Percentiles rank a stretch among this genome's conserved stretches.
These are phyloP conservation scores for Rhodotorula sp. DNA, from an alignment of 1,284 basidiomycete species.

Conservation along the genomic window DNA sequence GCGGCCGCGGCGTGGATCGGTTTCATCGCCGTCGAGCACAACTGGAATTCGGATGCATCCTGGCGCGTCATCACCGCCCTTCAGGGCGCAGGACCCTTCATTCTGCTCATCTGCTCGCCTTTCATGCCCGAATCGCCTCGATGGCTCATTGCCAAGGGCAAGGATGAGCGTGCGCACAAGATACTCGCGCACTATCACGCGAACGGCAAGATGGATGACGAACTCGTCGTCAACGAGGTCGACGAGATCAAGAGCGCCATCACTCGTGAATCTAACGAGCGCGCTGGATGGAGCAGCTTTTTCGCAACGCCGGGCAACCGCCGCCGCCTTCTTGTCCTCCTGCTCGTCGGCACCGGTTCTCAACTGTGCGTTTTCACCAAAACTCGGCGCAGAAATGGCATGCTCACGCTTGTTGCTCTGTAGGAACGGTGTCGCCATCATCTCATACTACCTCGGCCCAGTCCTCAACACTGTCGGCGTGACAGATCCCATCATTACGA, in stretches of 20 bases:
- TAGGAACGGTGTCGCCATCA: not conserved
- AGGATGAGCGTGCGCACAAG: slow-evolving; percentile 45
- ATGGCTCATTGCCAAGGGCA: slow-evolving; percentile 17
- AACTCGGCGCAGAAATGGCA: not conserved
- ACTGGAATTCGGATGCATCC: too few relatives aligned
- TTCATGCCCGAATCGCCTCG: slow-evolving; percentile 53
- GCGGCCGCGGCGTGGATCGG: not conserved
- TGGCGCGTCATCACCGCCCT: slow-evolving; percentile 59
- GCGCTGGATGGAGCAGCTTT: not conserved
- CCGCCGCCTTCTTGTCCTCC: slow-evolving; percentile 62
- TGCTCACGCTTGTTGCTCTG: not conserved
- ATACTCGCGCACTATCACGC: slow-evolving; percentile 46
- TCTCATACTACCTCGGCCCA: slow-evolving; percentile 26
- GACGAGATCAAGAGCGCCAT: slow-evolving; percentile 73
- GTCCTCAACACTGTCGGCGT: slow-evolving; percentile 39
- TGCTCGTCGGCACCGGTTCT: slow-evolving; percentile 6
- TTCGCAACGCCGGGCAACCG: not conserved
- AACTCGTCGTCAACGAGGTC: slow-evolving; percentile 70
- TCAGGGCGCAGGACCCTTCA: slow-evolving; percentile 5
- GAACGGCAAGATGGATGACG: slow-evolving; percentile 56
- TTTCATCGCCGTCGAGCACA: not conserved
- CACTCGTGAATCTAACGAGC: slow-evolving; percentile 50
- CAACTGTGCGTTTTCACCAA: not conserved
- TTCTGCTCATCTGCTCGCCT: slow-evolving; percentile 24
- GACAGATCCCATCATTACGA: slow-evolving; percentile 55